These are phyloP conservation scores for Mortierella sp. DNA, from an alignment of 371 early-diverging fungal genomes.

Conservation along the genomic window DNA sequence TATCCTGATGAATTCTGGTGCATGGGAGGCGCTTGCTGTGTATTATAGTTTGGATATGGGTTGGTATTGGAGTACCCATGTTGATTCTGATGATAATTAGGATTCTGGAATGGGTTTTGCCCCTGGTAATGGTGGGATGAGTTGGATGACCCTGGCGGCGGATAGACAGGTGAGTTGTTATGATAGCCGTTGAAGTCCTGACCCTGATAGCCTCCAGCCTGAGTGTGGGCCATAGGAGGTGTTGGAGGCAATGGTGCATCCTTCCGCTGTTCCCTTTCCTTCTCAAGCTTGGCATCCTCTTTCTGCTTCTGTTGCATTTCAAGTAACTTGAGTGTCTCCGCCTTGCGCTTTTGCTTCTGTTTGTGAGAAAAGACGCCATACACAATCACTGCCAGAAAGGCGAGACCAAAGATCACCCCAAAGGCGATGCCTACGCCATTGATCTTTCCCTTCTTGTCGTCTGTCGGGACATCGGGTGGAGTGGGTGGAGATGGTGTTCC, in stretches of 20 bases:
- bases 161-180: neutral
- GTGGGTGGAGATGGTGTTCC: conserved; percentile 31
- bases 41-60: too few relatives aligned
- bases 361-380: conserved; percentile 28
- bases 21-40: neutral
- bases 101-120: conserved; percentile 31
- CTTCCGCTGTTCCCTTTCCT: conserved; percentile 17
- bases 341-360: conserved; percentile 21
- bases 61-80: too few relatives aligned
- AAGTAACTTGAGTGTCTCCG: conserved; percentile 18
- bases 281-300: conserved; percentile 20
- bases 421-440: conserved; percentile 30
- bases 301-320: conserved; percentile 30
- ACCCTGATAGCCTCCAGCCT: neutral
- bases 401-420: conserved; percentile 29
- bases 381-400: conserved; percentile 27
- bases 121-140: conserved; percentile 1
- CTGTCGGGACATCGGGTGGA: conserved; percentile 22
- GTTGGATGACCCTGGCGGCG: neutral
- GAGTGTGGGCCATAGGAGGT: conserved; percentile 6
- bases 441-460: conserved; percentile 27
- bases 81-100: conserved; percentile 5
- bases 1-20: conserved; percentile 8
- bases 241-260: conserved; percentile 12
- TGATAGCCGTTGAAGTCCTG: neutral